Base-by-base conservation (phyloP, 257 asterid genomes). In the Jacaranda copaia region DNA sequence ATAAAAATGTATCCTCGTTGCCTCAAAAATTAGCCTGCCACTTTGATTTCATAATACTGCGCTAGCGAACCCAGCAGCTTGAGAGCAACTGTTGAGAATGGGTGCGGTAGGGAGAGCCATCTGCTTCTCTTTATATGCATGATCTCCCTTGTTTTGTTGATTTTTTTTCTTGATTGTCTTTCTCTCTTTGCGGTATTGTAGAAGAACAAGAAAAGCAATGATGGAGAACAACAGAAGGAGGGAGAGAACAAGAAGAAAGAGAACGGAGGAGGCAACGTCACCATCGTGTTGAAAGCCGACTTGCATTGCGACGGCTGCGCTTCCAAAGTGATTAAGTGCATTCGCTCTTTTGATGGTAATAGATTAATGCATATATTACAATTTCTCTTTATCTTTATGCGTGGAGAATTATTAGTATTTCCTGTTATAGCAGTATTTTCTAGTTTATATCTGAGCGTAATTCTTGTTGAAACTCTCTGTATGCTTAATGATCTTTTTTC, bases 271-370 rank as follows among this genome's bases (percentile, higher is more conserved):
- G 60, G 46, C n/a, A 63, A 72, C 25, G 46, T 74, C 38, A 86
- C 86, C 49, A 90, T 91, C 9, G 89, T 94, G 45, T 69, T 92
- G 72, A 94, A 89, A 55, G 68, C 87, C 5, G 97, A 94, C 42
- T 79, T 94, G 77, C 97, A 94, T 68, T 94, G 98, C 19, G 90
- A 89, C 0, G 98, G 97, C 70, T 94, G 98, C 75, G 91, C 89
- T n/a, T 73, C 84, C 35, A 92, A 89, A 66, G 70, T 88, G 39
- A 45, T 86, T 19, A 92, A 85, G 36, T 38, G 38, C 77, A 82
- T 90, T 68, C 91, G 91, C 69, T 81, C 88, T 8, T 76, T 86
- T 15, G 85, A 84, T 32, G 98, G 98, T 94, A 83, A 15, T 8
- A 14, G 43, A 35, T 11, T 9, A 0, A 13, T 51, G 6, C 8